Percentiles rank a stretch among this genome's conserved stretches.
Evolutionary conservation across 139 green algal genomes (phyloP).

Genomic region (Mesotaenium endlicherianum): DNA sequence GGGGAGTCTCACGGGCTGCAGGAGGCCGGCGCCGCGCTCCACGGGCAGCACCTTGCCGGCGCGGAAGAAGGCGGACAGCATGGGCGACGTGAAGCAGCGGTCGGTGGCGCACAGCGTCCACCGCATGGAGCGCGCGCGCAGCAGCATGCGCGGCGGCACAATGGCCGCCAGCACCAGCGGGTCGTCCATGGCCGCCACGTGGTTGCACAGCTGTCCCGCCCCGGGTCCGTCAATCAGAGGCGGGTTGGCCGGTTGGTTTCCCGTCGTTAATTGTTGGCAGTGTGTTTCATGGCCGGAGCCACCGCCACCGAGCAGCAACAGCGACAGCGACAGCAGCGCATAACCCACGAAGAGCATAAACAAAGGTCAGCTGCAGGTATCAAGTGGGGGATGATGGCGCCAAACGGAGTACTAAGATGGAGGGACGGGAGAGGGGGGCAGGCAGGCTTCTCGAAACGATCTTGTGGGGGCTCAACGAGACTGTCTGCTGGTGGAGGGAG

Average conservation of each 20-base stretch:
- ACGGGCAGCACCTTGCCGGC: slow-evolving; percentile 75
- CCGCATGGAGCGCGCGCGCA: slow-evolving; percentile 53
- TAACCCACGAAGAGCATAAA: no score
- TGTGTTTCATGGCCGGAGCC: no score
- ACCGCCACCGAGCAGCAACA: not conserved
- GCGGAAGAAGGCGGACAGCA: slow-evolving; percentile 72
- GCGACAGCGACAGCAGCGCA: not conserved
- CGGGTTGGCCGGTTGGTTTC: no score
- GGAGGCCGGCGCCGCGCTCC: slow-evolving; percentile 74
- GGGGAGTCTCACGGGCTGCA: slow-evolving; percentile 61
- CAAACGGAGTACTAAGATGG: no score
- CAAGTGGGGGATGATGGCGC: no score
- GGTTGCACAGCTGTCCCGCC: slow-evolving; percentile 73
- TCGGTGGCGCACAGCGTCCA: slow-evolving; percentile 91
- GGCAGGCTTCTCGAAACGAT: no score
- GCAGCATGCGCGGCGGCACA: slow-evolving; percentile 61
- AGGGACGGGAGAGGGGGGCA: no score
- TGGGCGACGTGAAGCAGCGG: slow-evolving; percentile 78
- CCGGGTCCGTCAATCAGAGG: no score
- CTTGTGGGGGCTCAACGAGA: no score
- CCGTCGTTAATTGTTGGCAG: no score
- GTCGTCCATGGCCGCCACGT: slow-evolving; percentile 84
- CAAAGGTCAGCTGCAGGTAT: no score
- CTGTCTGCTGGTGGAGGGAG: no score
- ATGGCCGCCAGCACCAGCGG: slow-evolving; percentile 74